Conservation (phyloP, 176 grass and related monocot species). For the Eleusine indica region DNA sequence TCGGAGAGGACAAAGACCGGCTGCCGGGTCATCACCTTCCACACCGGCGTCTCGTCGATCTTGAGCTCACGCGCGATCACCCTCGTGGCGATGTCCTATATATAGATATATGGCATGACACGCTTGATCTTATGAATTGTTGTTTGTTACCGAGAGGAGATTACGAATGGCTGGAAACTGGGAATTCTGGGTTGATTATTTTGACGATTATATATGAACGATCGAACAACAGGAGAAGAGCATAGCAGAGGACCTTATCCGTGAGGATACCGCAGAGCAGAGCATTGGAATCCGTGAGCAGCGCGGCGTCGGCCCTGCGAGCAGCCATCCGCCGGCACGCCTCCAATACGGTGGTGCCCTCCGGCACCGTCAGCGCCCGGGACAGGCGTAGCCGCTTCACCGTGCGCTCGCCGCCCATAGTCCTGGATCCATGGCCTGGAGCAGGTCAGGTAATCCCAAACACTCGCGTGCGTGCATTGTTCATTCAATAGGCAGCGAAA, state of each 20-base stretch:
- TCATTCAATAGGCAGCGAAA: not conserved
- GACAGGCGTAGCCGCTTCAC: slow-evolving; percentile 75
- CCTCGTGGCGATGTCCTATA: slow-evolving; percentile 59
- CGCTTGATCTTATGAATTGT: not conserved
- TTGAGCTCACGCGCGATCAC: slow-evolving; percentile 58
- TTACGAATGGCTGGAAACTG: not conserved
- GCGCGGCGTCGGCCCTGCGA: slow-evolving; percentile 61
- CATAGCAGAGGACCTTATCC: slow-evolving; percentile 46
- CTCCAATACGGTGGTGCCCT: slow-evolving; percentile 71
- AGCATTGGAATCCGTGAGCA: slow-evolving; percentile 78
- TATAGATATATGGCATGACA: not conserved
- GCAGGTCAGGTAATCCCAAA: not conserved
- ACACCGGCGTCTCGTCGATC: slow-evolving; percentile 64
- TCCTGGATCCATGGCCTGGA: slow-evolving; percentile 27
- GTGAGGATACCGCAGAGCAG: slow-evolving; percentile 86
- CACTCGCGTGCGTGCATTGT: too few species aligned
- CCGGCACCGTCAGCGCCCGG: slow-evolving; percentile 78
- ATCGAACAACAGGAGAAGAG: not conserved
- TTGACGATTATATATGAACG: not conserved
- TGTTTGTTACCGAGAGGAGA: not conserved
- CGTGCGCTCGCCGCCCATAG: slow-evolving; percentile 63
- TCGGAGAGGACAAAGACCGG: slow-evolving; percentile 71
- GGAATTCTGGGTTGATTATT: not conserved
- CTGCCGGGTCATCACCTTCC: slow-evolving; percentile 82
- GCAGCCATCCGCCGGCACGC: slow-evolving; percentile 71